Evolutionary conservation across 2,329 filamentous ascomycete genomes (phyloP).

Genomic region (Keithomyces neogunnii): DNA sequence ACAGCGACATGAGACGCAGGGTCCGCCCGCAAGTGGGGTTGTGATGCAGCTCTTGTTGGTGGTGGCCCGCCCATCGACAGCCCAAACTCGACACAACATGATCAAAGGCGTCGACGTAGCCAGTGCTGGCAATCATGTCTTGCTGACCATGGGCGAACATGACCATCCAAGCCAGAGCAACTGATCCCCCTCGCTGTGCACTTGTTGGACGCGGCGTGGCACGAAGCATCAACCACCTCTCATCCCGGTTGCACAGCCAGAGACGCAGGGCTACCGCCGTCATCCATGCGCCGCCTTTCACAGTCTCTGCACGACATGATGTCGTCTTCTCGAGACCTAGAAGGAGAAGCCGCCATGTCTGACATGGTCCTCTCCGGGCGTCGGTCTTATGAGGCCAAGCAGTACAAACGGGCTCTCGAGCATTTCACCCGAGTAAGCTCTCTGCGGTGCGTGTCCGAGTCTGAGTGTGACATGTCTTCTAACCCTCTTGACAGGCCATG

Average conservation of each 20-base stretch:
- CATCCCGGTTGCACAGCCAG: background rate
- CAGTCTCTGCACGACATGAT: constrained; percentile 8
- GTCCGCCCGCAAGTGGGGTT: background rate
- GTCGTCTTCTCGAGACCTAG: constrained; percentile 6
- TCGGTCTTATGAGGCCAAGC: constrained; percentile 22
- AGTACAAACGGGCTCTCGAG: constrained; percentile 26
- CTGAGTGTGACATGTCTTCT: background rate
- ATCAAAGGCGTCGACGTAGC: background rate
- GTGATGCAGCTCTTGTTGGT: background rate
- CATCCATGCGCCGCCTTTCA: constrained; percentile 7
- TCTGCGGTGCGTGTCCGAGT: background rate
- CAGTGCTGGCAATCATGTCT: background rate
- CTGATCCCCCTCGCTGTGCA: background rate
- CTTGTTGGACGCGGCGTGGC: background rate
- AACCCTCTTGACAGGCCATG: constrained; percentile 22
- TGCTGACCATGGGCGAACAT: background rate
- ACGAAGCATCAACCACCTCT: background rate
- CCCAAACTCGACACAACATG: background rate
- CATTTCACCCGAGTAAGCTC: constrained; percentile 26
- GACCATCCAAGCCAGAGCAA: background rate
- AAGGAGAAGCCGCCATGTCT: constrained; percentile 1
- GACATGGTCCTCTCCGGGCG: constrained; percentile 22
- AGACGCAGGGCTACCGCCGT: background rate
- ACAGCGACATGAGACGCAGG: background rate
- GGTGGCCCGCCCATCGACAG: background rate